Evolutionary conservation across 306 rosid species (phyloP).

Genomic region (Gynostemma pentaphyllum): DNA sequence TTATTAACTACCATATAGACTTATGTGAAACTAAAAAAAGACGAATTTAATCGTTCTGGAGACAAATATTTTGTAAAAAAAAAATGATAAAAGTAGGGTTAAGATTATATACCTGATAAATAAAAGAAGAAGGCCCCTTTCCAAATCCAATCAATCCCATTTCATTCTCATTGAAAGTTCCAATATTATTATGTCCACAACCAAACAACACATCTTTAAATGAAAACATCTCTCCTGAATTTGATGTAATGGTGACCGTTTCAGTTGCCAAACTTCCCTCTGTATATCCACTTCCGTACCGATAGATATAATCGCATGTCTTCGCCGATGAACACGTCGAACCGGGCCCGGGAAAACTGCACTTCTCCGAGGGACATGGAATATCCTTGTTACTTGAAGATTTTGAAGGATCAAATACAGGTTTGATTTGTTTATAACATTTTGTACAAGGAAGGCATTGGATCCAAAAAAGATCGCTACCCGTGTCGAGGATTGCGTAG

Average conservation of each 20-base stretch:
- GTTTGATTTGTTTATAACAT: constrained; percentile 31
- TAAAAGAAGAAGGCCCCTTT: constrained; percentile 20
- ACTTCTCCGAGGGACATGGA: constrained; percentile 9
- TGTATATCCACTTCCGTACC: constrained; percentile 22
- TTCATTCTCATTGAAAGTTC: not conserved
- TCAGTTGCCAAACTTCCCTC: constrained; percentile 30
- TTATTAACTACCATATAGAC: no score
- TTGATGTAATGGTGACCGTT: constrained; percentile 26
- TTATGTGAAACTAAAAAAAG: no score
- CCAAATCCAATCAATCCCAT: constrained; percentile 57
- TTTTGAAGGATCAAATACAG: constrained; percentile 24
- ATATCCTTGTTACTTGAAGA: constrained; percentile 16
- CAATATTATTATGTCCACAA: constrained; percentile 23
- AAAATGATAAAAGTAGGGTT: no score
- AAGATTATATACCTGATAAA: constrained; percentile 30
- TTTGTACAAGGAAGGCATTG: constrained; percentile 40
- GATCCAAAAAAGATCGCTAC: constrained; percentile 43
- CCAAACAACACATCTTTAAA: constrained; percentile 24
- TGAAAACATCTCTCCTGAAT: not conserved
- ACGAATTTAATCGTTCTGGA: no score
- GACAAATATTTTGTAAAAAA: no score
- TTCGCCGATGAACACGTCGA: not conserved
- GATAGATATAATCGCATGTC: constrained; percentile 11
- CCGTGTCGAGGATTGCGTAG: constrained; percentile 35
- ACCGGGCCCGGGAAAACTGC: not conserved